These are phyloP conservation scores for Orobanche coerulescens DNA, from an alignment of 257 asterid genomes.

Conservation along the genomic window DNA sequence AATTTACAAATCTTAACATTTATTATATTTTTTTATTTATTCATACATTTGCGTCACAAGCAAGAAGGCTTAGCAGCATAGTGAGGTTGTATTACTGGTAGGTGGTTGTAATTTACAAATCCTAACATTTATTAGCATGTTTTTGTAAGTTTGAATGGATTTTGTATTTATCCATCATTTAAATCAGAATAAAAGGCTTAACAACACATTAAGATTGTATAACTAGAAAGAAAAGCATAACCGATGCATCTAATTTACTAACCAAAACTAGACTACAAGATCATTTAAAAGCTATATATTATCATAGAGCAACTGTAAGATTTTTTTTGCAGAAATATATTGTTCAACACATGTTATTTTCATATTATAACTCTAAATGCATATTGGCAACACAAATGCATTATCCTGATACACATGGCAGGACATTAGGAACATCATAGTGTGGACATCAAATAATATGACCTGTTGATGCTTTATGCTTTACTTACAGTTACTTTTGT, in stretches of 20 bases:
- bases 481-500: conserved; percentile 9
- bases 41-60: too few relatives aligned
- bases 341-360: not conserved
- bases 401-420: not conserved
- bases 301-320: conserved; percentile 79
- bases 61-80: too few relatives aligned
- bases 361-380: too few relatives aligned
- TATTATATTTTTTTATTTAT: too few relatives aligned
- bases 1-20: too few relatives aligned
- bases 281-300: too few relatives aligned
- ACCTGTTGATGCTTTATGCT: conserved; percentile 2
- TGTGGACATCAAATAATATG: not conserved
- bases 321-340: not conserved
- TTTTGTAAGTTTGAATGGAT: too few relatives aligned
- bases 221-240: conserved; percentile 6
- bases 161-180: too few relatives aligned
- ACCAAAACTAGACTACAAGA: not conserved
- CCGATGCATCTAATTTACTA: conserved; percentile 2
- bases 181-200: too few relatives aligned
- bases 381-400: conserved; percentile 5
- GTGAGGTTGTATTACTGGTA: too few relatives aligned
- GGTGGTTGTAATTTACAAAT: too few relatives aligned
- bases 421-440: not conserved
- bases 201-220: conserved; percentile 5
- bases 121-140: too few relatives aligned